Evolutionary conservation across 2,329 filamentous ascomycete genomes (phyloP), one percentile per base, ranked within the genome.

Genomic region (Ascochyta viciae-villosae): DNA sequence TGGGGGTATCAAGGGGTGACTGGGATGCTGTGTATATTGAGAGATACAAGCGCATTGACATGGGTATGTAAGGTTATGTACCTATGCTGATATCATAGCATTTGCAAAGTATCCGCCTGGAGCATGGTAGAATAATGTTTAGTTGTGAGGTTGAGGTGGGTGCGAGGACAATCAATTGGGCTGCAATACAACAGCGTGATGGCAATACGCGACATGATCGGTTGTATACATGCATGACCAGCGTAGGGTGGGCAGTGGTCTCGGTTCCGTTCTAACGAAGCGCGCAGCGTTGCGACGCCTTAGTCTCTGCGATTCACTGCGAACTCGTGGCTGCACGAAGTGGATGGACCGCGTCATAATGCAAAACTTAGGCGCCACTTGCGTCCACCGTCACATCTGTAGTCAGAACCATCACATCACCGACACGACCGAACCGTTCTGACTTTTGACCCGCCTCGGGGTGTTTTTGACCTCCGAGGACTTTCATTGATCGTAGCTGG

Each of bases 401-500:
- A 27, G 39, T 29, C 27, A 41, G 33, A 23, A 39, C 48, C 44
- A 27, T 46, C 48, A 56, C 54, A 35, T 54, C 52, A 57, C 46
- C 39, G 41, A 45, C 42, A 46, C 19, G 27, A 46, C 50, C 27
- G 33, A 40, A 47, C 42, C 42, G 19, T 40, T 47, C 53, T 63
- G 61, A 69, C 62, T 74, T 74, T 74, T 74, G 69, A 75, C 68
- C 68, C 65, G 72, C 72, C 72, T 70, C 66, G 59, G 70, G 62
- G 68, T 61, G 56, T 65, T 71, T 72, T 73, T 58, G 65, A 65
- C 72, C 64, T 62, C 70, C 68, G 68, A 74, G 70, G 72, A 61
- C 70, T 73, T 74, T 74, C 69, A 74, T 75, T 74, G 70, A 73
- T 75, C 72, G 67, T 75, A 72, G 70, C 69, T 74, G 71, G 67